Evolutionary conservation across 768 basidiomycete species (phyloP).

Genomic region (Russula virescens): DNA sequence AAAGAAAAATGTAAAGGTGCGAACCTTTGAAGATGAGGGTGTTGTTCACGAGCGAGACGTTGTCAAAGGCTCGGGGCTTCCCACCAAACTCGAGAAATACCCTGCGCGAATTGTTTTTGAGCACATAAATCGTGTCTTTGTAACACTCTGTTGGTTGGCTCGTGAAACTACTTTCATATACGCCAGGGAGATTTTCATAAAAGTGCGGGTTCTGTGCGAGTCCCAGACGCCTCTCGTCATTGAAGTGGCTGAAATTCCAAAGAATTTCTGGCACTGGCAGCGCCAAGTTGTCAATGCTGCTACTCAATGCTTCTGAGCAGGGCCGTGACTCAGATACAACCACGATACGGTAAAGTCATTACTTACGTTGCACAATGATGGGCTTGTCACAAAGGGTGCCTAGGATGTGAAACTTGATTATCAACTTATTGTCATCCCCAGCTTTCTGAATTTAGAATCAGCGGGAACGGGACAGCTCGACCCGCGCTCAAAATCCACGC

Average conservation of each 20-base stretch:
- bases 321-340: neutral
- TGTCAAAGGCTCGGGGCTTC: neutral
- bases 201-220: constrained; percentile 10
- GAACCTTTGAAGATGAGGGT: constrained; percentile 1
- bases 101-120: neutral
- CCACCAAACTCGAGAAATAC: neutral
- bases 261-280: neutral
- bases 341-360: neutral
- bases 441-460: neutral
- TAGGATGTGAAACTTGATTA: neutral
- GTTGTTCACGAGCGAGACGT: neutral
- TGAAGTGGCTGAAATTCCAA: constrained; percentile 3
- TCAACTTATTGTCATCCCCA: too few relatives aligned
- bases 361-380: constrained; percentile 1
- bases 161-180: neutral
- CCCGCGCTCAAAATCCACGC: neutral
- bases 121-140: neutral
- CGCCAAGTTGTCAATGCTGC: too few relatives aligned
- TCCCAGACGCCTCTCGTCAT: neutral
- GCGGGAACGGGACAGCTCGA: neutral
- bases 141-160: neutral
- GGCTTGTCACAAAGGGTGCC: neutral
- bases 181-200: neutral
- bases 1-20: neutral
- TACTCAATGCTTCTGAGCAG: neutral